Base-by-base conservation (phyloP, 2,329 filamentous ascomycete genomes). In the Fusarium beomiforme region DNA sequence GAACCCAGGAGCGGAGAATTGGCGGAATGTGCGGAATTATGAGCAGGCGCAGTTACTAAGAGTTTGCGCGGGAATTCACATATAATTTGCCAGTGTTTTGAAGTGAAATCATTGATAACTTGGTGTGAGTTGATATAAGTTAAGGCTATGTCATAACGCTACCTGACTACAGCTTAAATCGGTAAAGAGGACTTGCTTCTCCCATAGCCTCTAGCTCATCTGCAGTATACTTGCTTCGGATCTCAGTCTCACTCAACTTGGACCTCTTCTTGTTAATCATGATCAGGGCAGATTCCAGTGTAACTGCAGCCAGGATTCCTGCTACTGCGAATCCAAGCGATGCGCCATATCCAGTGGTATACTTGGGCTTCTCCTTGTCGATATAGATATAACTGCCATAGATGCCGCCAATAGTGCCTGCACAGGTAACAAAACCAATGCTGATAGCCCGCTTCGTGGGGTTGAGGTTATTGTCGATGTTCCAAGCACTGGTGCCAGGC, bases 401-500 rank as follows among this genome's bases (percentile, higher is more conserved):
- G 10, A 77, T 73, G 17, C 75, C 75, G 12, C 75, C 75, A 8
- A 71, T 59, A 1, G 73, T 77, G 3, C 74, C 74, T 0, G 72
- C 55, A 0, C 69, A 73, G 13, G 81, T 79, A 5, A 83, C 67
- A 10, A 75, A 78, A 0, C 75, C 81, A 42, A 82, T 81, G 2
- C 79, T 81, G 42, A 81, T 76, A 0, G 80, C 80, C 2, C 81
- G 71, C 53, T 80, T 83, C 0, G 75, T 75, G 0, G 80, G 75
- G 6, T 77, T 75, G 0, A 79, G 77, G 2, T 78, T 75, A 36
- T 83, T 83, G 62, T 78, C 78, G 8, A 80, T 70, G 13, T 78
- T 80, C 81, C 81, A 83, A 3, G 81, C 77, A 23, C 78, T 81
- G 13, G 71, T 77, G 6, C 76, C 79, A 3, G 81, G 80, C 11